Evolutionary conservation across 2,329 filamentous ascomycete genomes (phyloP).

Genomic region (Cercospora zeina): DNA sequence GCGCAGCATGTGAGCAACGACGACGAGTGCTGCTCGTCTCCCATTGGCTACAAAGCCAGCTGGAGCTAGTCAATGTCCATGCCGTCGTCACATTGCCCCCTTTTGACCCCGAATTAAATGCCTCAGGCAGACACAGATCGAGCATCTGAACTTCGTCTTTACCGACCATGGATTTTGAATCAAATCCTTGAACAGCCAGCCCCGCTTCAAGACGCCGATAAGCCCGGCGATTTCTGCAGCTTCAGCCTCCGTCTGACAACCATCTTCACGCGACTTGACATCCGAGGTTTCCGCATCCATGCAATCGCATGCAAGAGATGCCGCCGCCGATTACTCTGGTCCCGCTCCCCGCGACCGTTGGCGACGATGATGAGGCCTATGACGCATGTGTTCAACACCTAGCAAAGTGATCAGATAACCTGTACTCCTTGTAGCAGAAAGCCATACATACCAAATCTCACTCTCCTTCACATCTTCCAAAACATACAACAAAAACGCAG

Average conservation of each 20-base stretch:
- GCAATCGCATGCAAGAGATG: neutral
- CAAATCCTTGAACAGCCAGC: too few relatives aligned
- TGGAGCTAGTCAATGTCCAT: too few relatives aligned
- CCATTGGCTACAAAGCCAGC: too few relatives aligned
- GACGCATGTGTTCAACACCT: neutral
- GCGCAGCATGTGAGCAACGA: too few relatives aligned
- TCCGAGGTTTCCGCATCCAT: neutral
- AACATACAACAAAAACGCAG: neutral
- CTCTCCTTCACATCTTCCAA: neutral
- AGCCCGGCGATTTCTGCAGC: neutral
- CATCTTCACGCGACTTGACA: neutral
- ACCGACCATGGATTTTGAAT: too few relatives aligned
- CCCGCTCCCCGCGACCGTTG: neutral
- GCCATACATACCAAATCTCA: neutral
- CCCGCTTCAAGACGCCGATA: neutral
- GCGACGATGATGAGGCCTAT: neutral
- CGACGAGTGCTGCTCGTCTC: too few relatives aligned
- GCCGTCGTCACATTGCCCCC: too few relatives aligned
- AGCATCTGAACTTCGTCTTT: too few relatives aligned
- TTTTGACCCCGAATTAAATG: too few relatives aligned
- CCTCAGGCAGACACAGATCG: too few relatives aligned
- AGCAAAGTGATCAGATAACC: neutral
- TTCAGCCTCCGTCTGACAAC: neutral
- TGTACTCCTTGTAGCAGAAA: neutral
- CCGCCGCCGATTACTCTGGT: neutral